Evolutionary conservation across 2,329 filamentous ascomycete species (phyloP).

Genomic region (Verticillium tricorpus): DNA sequence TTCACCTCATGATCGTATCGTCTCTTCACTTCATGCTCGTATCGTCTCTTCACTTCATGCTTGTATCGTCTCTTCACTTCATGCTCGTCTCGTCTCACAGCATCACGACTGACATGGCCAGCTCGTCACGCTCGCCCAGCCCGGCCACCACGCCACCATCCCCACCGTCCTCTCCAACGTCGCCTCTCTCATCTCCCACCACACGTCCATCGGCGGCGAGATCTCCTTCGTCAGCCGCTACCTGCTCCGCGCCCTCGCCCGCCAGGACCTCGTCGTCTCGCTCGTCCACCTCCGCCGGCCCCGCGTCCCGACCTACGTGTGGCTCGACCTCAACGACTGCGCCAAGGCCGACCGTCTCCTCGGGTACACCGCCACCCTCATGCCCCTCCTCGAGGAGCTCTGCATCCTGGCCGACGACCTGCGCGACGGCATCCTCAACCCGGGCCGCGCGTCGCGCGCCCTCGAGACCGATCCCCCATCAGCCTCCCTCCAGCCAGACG

Average conservation of each 20-base stretch:
- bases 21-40: conserved; percentile 5
- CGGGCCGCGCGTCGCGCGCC: background rate
- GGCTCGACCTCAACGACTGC: conserved; percentile 18
- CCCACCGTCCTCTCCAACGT: conserved; percentile 17
- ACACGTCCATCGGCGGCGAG: conserved; percentile 14
- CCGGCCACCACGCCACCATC: conserved; percentile 15
- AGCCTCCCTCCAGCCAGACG: background rate
- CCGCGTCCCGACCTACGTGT: conserved; percentile 18
- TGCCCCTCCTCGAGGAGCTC: conserved; percentile 23
- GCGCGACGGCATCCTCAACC: conserved; percentile 5
- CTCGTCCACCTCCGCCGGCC: conserved; percentile 17
- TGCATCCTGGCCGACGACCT: conserved; percentile 22
- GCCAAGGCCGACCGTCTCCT: conserved; percentile 23
- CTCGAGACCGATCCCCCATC: background rate
- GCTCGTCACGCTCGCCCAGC: conserved; percentile 11
- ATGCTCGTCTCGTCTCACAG: conserved; percentile 4
- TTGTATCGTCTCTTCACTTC: background rate
- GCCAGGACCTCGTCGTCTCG: conserved; percentile 25
- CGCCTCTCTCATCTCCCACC: conserved; percentile 19
- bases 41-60: conserved; percentile 4
- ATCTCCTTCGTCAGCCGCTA: conserved; percentile 23
- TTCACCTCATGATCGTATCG: conserved; percentile 5
- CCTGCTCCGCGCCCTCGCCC: conserved; percentile 23
- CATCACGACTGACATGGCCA: conserved; percentile 1
- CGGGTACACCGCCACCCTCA: conserved; percentile 22